Evolutionary conservation across 345 rosid genomes (phyloP).

Genomic region (Pistacia atlantica): DNA sequence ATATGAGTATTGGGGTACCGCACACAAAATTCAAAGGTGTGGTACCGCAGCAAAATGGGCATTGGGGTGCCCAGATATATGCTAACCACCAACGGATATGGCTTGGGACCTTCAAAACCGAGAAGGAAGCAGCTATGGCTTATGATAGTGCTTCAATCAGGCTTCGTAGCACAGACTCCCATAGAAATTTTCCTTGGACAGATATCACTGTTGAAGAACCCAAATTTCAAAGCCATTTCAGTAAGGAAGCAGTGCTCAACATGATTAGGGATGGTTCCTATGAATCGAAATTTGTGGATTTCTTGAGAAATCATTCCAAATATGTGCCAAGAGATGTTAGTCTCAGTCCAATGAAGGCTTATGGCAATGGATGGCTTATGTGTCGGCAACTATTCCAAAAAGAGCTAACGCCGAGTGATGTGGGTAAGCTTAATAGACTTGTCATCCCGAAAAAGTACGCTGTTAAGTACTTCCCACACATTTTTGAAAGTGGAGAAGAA

Average conservation of each 20-base stretch:
- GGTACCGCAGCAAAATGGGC: slow-evolving; percentile 57
- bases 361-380: slow-evolving; percentile 15
- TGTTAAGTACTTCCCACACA: slow-evolving; percentile 38
- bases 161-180: slow-evolving; percentile 45
- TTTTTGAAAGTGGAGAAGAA: slow-evolving; percentile 6
- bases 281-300: slow-evolving; percentile 42
- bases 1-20: not conserved
- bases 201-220: slow-evolving; percentile 39
- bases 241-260: slow-evolving; percentile 39
- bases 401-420: slow-evolving; percentile 71
- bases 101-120: slow-evolving; percentile 75
- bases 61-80: slow-evolving; percentile 76
- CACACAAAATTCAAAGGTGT: slow-evolving; percentile 58
- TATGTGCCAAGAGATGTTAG: slow-evolving; percentile 6
- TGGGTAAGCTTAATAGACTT: slow-evolving; percentile 67
- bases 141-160: slow-evolving; percentile 66
- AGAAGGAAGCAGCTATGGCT: slow-evolving; percentile 66
- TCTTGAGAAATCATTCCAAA: slow-evolving; percentile 14
- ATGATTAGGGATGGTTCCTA: slow-evolving; percentile 67
- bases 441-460: slow-evolving; percentile 67
- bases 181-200: slow-evolving; percentile 45
- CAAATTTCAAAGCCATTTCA: slow-evolving; percentile 42
- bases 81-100: slow-evolving; percentile 55
- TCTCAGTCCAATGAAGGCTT: not conserved
- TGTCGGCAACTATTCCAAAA: slow-evolving; percentile 51